Evolutionary conservation across 2,329 filamentous ascomycete species (phyloP), one percentile per base, ranked within the genome.

Genomic region (Thelonectria discophora): DNA sequence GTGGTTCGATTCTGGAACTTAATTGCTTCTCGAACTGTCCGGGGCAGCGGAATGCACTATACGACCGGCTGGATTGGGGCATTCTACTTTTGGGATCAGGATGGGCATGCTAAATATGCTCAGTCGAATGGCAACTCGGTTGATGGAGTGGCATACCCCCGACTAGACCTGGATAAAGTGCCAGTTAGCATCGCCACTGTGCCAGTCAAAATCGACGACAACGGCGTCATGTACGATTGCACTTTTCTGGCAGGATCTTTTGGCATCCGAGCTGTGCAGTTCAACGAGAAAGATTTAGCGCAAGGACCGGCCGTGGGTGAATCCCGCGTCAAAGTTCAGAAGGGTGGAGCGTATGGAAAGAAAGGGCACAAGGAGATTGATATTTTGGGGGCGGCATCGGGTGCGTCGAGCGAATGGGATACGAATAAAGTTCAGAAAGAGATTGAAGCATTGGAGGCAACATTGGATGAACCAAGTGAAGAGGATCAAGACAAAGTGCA

Each of bases 1-100:
- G 67, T 77, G 5, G 51, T 69, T 1, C 56, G 70, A 2, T 82
- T 82, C 65, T 83, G 80, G 79, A 68, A 61, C 21, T 66, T 32
- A 6, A 71, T 73, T 45, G 62, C 54, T 1, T 32, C 20, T 13
- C 2, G 6, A 17, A 2, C 8, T 18, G 0, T 37, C 37, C 0
- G 45, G 12, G 27, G 27, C 1, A 58, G 66, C 3, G 59, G 63
- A 0, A 15, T 27, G 3, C 3, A 42, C 3, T 54, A 34, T 5
- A 13, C 65, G 1, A 51, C 60, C 1, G 67, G 67, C 8, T 69
- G 66, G 65, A 63, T 69, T 11, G 39, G 43, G 0, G 65, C 66
- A 1, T 69, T 69, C 34, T 67, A 65, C 40, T 66, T 60, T 47
- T 69, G 66, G 67, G 24, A 45, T 40, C 40, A 15, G 11, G 12